Conservation (phyloP, 208 protist genomes). For the Trypanosoma cruzi region DNA sequence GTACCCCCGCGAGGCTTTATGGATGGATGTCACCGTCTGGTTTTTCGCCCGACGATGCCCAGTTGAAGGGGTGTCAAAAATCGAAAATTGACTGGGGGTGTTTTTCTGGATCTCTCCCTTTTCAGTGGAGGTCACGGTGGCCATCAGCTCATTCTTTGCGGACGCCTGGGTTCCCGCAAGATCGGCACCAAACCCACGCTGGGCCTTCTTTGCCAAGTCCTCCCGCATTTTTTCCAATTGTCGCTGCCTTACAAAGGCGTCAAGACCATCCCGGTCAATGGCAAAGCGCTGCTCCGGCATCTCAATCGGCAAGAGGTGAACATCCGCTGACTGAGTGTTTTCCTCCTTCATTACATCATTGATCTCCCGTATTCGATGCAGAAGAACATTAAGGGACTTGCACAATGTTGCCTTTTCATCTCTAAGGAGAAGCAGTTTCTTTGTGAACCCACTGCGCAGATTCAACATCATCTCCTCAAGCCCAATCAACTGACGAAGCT, state of each 20-base stretch:
- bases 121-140: neutral
- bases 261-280: slow-evolving; percentile 63
- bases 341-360: slow-evolving; percentile 63
- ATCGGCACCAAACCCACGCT: slow-evolving; percentile 88
- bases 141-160: neutral
- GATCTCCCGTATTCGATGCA: slow-evolving; percentile 76
- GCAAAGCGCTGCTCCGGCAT: slow-evolving; percentile 71
- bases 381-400: slow-evolving; percentile 62
- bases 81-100: neutral
- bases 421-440: slow-evolving; percentile 83
- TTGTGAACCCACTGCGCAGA: slow-evolving; percentile 93
- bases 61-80: neutral
- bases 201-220: slow-evolving; percentile 81
- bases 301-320: slow-evolving; percentile 52
- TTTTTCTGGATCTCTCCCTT: neutral
- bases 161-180: slow-evolving; percentile 49
- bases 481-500: slow-evolving; percentile 92
- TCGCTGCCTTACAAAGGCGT: slow-evolving; percentile 55
- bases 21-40: slow-evolving; percentile 10
- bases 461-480: slow-evolving; percentile 87
- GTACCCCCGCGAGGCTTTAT: slow-evolving; percentile 34
- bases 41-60: slow-evolving; percentile 1
- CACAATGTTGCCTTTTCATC: slow-evolving; percentile 88
- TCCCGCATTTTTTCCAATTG: slow-evolving; percentile 46
- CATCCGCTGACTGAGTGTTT: slow-evolving; percentile 16